Percentiles rank a stretch among this genome's conserved stretches.
phyloP scores from a whole-genome alignment of 331 rosid species.

The Stylosanthes scabra region DNA sequence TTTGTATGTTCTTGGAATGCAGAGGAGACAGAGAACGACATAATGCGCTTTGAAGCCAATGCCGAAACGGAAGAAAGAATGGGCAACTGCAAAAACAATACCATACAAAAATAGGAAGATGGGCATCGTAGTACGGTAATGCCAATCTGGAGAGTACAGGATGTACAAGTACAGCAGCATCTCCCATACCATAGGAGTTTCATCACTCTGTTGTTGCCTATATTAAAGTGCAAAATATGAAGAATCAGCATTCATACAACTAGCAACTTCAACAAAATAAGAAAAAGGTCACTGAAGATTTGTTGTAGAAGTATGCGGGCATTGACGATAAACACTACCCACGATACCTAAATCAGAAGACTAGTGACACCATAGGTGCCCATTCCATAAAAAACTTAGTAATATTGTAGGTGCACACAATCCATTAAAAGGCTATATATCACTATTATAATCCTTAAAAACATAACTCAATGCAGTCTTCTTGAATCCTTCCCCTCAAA shows the following conservation, averaged over 20 bases:
- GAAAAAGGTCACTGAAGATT: constrained; percentile 6
- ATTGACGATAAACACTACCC: neutral
- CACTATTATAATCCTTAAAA: no score
- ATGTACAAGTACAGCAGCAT: constrained; percentile 85
- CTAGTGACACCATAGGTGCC: constrained; percentile 6
- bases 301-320: neutral
- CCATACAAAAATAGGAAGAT: constrained; percentile 83
- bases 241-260: constrained; percentile 32
- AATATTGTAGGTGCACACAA: neutral
- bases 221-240: constrained; percentile 38
- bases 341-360: constrained; percentile 5
- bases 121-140: constrained; percentile 89
- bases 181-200: constrained; percentile 97
- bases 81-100: constrained; percentile 60
- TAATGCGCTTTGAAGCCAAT: constrained; percentile 85
- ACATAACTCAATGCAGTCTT: neutral
- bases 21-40: constrained; percentile 68
- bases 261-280: constrained; percentile 28
- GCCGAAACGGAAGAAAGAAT: constrained; percentile 63
- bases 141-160: constrained; percentile 94
- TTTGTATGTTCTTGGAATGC: constrained; percentile 95
- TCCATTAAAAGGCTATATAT: neutral
- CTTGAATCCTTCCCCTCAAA: constrained; percentile 4
- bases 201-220: constrained; percentile 95
- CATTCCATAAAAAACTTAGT: constrained; percentile 3